Evolutionary conservation across 176 grass and related monocot species (phyloP), one percentile per base, ranked within the genome.

Genomic region (Tuctoria greenei): DNA sequence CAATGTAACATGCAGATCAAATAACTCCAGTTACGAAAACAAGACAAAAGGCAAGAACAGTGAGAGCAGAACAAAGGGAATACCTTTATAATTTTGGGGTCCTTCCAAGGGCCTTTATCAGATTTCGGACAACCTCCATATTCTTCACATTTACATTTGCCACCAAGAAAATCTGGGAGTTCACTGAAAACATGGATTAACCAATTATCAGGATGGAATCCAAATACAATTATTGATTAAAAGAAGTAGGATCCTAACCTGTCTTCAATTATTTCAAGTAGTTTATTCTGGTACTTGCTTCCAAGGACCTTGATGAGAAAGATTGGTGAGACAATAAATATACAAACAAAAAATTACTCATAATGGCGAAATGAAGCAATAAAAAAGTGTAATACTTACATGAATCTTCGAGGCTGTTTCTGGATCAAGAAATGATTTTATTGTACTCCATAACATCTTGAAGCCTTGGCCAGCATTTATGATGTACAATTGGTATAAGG

Each of bases 361-460:
- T 42, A 66, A 78, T 49, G 39, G 56, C 78, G 44, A 59, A 46
- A 28, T 16, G 43, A 58, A 59, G 26, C 4, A 76, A 28, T 25
- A 61, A 67, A 82, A 44, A 69, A 54, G 36, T 52, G 12, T 6
- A 80, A 5, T 61, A 45, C 47, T 62, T 88, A 95, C 95, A 82
- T 99, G 86, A 73, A 99, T 95, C 71, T 99, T 99, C 0, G 92
- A 95, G 74, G 89, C 87, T n/a, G 92, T 99, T 85, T 90, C 88
- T 17, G 91, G 87, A 86, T 98, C 95, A 86, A 99, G 95, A 83
- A 99, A 95, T 46, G 95, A 90, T 85, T 90, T 99, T 63, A 99
- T 88, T 43, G 95, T 90, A 77, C 62, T 28, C 95, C 95, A 99
- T 80, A 99, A 52, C 67, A 99, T 83, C 87, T 88, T 92, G 77